A percentile compares a stretch with the other conserved stretches of the same genome.
Evolutionary conservation across 441 rosid genomes (phyloP).

Genomic region (Geranium incanum): DNA sequence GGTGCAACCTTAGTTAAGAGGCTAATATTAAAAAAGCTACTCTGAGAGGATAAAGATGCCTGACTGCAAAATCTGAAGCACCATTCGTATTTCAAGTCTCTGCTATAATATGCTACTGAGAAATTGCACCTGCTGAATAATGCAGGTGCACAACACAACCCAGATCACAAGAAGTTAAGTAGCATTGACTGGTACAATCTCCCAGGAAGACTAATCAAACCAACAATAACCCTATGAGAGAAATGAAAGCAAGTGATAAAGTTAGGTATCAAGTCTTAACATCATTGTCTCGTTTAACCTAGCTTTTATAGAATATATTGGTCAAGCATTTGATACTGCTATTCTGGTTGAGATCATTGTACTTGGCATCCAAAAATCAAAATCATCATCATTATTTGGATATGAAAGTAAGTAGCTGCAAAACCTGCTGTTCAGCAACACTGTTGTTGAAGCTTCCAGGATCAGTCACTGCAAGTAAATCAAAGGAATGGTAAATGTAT

Average conservation of each 20-base stretch:
- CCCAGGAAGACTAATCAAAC: not conserved
- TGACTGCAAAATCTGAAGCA: not conserved
- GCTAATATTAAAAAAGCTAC: not conserved
- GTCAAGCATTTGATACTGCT: not conserved
- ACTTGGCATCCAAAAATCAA: not conserved
- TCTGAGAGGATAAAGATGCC: not conserved
- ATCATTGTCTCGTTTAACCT: not conserved
- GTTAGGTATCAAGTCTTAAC: not conserved
- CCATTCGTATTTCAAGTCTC: not conserved
- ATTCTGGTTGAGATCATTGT: not conserved
- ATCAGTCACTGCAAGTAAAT: slow-evolving; percentile 47
- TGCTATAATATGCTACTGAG: not conserved
- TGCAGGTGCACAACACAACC: not conserved
- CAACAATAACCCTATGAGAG: not conserved
- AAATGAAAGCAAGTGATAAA: not conserved
- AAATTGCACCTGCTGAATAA: not conserved
- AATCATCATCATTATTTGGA: not conserved
- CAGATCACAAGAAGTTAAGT: not conserved
- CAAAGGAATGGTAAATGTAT: not conserved
- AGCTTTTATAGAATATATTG: not conserved
- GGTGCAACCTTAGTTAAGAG: not conserved
- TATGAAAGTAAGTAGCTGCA: not conserved
- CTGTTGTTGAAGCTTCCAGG: slow-evolving; percentile 76
- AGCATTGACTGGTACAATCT: not conserved
- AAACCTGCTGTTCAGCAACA: slow-evolving; percentile 67